A percentile compares a stretch with the other conserved stretches of the same genome.
phyloP scores from a whole-genome alignment of 768 basidiomycete genomes.

The Hirschioporus abietinus region DNA sequence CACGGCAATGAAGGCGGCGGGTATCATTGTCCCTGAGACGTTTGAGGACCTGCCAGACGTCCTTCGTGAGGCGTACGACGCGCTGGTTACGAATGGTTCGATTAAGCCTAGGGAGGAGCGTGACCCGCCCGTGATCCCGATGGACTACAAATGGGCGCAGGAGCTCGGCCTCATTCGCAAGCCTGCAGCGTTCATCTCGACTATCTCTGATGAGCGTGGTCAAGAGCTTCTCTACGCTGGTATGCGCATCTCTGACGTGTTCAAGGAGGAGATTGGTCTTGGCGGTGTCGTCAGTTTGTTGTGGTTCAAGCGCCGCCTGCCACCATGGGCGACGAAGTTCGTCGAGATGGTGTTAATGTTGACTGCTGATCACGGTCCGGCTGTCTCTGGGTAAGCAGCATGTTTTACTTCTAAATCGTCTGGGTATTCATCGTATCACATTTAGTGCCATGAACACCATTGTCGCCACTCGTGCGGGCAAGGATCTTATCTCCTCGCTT shows the following conservation, averaged over 20 bases:
- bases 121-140: constrained; percentile 95
- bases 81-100: constrained; percentile 62
- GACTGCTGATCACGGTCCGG: constrained; percentile 97
- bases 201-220: constrained; percentile 98
- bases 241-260: constrained; percentile 98
- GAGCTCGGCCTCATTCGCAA: constrained; percentile 98
- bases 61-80: constrained; percentile 80
- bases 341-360: constrained; percentile 99
- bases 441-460: constrained; percentile 96
- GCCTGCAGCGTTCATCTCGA: constrained; percentile 97
- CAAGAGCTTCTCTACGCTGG: constrained; percentile 98
- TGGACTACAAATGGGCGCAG: constrained; percentile 99
- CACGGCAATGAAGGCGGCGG: constrained; percentile 86
- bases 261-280: constrained; percentile 94
- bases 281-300: constrained; percentile 94
- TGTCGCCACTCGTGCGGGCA: constrained; percentile 98
- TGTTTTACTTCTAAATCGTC: not conserved
- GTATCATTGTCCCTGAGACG: constrained; percentile 94
- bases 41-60: constrained; percentile 93
- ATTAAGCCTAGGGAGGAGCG: constrained; percentile 72
- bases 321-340: constrained; percentile 94
- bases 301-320: constrained; percentile 97
- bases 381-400: constrained; percentile 71
- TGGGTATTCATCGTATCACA: constrained; percentile 6
- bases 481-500: constrained; percentile 95